phyloP scores from a whole-genome alignment of 2,329 filamentous ascomycete species.

The Fusarium continuum region DNA sequence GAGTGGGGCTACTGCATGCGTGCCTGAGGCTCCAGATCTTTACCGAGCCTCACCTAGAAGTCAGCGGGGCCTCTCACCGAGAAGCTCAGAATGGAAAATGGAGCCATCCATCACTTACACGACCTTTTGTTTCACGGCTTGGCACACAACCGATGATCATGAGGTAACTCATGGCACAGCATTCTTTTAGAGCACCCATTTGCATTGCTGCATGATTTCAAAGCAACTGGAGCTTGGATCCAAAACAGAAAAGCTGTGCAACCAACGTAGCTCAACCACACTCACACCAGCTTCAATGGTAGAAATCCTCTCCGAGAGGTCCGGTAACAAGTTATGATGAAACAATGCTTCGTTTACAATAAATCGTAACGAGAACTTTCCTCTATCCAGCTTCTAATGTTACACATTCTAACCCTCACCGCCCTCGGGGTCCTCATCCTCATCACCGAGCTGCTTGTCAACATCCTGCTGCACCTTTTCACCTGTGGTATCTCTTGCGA shows the following conservation, averaged over 20 bases:
- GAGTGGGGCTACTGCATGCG: background rate
- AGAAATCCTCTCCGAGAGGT: constrained; percentile 1
- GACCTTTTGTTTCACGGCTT: background rate
- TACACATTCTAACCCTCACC: constrained; percentile 51
- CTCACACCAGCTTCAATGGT: background rate
- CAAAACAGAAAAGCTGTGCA: background rate
- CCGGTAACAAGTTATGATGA: background rate
- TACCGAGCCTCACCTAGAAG: background rate
- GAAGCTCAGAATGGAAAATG: background rate
- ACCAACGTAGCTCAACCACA: constrained; percentile 1
- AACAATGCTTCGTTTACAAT: constrained; percentile 10
- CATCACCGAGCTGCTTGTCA: constrained; percentile 61
- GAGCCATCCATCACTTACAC: constrained; percentile 9
- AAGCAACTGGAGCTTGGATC: background rate
- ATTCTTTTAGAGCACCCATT: background rate
- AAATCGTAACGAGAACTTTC: background rate
- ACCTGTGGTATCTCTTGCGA: constrained; percentile 42
- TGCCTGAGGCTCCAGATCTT: constrained; percentile 26
- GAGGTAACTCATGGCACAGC: background rate
- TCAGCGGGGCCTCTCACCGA: background rate
- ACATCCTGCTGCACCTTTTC: constrained; percentile 55
- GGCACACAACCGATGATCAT: background rate
- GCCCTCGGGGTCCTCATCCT: constrained; percentile 60
- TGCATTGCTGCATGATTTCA: background rate
- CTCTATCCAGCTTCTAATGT: constrained; percentile 16